Conservation (phyloP, 2,329 filamentous ascomycete species). For the Neurospora sp. region DNA sequence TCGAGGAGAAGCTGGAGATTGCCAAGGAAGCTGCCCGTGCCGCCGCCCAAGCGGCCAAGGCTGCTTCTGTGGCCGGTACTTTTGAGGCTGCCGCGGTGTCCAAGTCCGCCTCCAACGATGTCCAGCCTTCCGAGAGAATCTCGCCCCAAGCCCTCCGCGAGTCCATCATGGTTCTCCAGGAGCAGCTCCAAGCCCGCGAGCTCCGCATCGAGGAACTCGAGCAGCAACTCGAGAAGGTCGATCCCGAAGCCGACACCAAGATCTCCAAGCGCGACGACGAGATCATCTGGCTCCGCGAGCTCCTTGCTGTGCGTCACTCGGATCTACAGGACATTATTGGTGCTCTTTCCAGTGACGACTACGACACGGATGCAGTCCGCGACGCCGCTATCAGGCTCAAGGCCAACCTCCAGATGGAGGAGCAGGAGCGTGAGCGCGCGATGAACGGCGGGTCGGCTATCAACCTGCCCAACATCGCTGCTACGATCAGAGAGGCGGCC, state of each 20-base stretch:
- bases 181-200: constrained; percentile 92
- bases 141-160: constrained; percentile 91
- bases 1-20: constrained; percentile 87
- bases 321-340: constrained; percentile 88
- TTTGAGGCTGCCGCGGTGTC: constrained; percentile 22
- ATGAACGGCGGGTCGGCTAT: constrained; percentile 59
- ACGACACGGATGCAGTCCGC: constrained; percentile 69
- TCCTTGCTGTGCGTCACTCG: constrained; percentile 79
- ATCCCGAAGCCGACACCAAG: constrained; percentile 70
- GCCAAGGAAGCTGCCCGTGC: constrained; percentile 79
- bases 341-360: constrained; percentile 62
- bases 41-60: constrained; percentile 65
- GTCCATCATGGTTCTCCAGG: constrained; percentile 91
- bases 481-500: constrained; percentile 63
- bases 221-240: constrained; percentile 54
- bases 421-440: constrained; percentile 83
- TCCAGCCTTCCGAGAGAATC: constrained; percentile 67
- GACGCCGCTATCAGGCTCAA: constrained; percentile 89
- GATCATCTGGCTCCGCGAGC: constrained; percentile 87
- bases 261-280: constrained; percentile 89
- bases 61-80: constrained; percentile 29
- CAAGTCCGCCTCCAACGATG: constrained; percentile 27
- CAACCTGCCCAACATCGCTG: constrained; percentile 65
- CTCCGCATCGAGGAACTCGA: constrained; percentile 81
- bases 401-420: constrained; percentile 95